Percentiles rank a stretch among this genome's conserved stretches.
These are phyloP conservation scores for Aulographum hederae DNA, from an alignment of 2,329 filamentous ascomycete species.

Conservation along the genomic window DNA sequence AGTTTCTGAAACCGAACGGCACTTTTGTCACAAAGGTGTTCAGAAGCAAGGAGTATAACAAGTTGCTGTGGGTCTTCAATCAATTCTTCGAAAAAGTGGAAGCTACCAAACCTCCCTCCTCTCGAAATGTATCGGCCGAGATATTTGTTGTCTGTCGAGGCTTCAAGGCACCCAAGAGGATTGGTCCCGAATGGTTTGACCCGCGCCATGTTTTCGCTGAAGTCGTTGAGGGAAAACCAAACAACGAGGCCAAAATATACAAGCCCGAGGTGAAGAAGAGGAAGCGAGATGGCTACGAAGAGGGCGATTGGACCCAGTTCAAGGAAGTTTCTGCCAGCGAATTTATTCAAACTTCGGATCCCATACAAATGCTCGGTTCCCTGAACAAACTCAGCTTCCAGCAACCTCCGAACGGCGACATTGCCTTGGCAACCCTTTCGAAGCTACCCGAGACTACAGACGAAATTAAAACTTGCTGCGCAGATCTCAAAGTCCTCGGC, in stretches of 20 bases:
- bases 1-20: slow-evolving; percentile 77
- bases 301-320: slow-evolving; percentile 83
- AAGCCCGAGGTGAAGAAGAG: slow-evolving; percentile 80
- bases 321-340: slow-evolving; percentile 79
- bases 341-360: slow-evolving; percentile 85
- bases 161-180: slow-evolving; percentile 83
- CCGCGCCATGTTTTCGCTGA: slow-evolving; percentile 83
- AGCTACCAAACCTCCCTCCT: slow-evolving; percentile 91
- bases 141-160: slow-evolving; percentile 96
- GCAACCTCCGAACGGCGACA: slow-evolving; percentile 54
- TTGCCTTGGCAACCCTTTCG: slow-evolving; percentile 70
- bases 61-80: slow-evolving; percentile 91
- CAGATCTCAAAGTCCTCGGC: slow-evolving; percentile 75
- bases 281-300: slow-evolving; percentile 94
- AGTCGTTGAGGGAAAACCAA: slow-evolving; percentile 65
- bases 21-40: slow-evolving; percentile 97
- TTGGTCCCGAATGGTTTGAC: slow-evolving; percentile 87
- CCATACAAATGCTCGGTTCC: slow-evolving; percentile 75
- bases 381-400: slow-evolving; percentile 73
- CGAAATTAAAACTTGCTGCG: slow-evolving; percentile 62
- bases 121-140: slow-evolving; percentile 89
- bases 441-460: slow-evolving; percentile 73
- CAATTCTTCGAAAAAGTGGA: slow-evolving; percentile 92
- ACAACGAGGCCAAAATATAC: slow-evolving; percentile 96
- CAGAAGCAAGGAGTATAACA: slow-evolving; percentile 91